Evolutionary conservation across 495 filamentous ascomycete species (phyloP).

Genomic region (Penicillium mononematosum): DNA sequence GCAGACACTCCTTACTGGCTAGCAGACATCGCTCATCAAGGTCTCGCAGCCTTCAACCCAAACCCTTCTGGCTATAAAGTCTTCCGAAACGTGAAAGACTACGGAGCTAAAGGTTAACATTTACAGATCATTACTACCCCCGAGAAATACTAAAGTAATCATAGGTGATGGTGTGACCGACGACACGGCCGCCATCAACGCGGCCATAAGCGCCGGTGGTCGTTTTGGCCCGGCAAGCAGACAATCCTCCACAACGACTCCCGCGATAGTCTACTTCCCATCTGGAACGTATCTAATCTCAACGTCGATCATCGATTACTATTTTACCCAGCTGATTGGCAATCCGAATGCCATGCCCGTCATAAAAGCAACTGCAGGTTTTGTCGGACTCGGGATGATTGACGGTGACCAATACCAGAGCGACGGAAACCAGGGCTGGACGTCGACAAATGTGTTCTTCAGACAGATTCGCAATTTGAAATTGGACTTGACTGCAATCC

Average conservation of each 20-base stretch:
- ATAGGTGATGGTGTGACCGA: slow-evolving; percentile 62
- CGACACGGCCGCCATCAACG: slow-evolving; percentile 63
- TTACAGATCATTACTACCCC: background rate
- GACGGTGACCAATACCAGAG: slow-evolving; percentile 64
- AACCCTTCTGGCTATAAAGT: slow-evolving; percentile 56
- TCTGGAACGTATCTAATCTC: slow-evolving; percentile 62
- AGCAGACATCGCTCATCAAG: slow-evolving; percentile 62
- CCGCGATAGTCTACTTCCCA: slow-evolving; percentile 64
- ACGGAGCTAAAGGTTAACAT: slow-evolving; percentile 54
- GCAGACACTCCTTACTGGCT: slow-evolving; percentile 61
- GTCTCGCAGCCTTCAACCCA: slow-evolving; percentile 57
- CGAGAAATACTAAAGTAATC: slow-evolving; percentile 1
- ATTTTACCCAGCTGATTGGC: slow-evolving; percentile 68
- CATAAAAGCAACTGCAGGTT: slow-evolving; percentile 63
- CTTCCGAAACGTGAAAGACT: slow-evolving; percentile 79
- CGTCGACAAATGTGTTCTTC: slow-evolving; percentile 70
- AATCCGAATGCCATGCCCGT: slow-evolving; percentile 63
- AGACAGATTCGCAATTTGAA: slow-evolving; percentile 76
- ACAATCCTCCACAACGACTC: slow-evolving; percentile 50
- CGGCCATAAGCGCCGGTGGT: slow-evolving; percentile 53
- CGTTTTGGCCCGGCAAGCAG: slow-evolving; percentile 52
- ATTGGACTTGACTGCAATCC: slow-evolving; percentile 66
- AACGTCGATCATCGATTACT: slow-evolving; percentile 55
- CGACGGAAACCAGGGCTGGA: slow-evolving; percentile 48
- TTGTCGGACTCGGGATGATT: slow-evolving; percentile 63